These are phyloP conservation scores for Calvatia gigantea DNA, from an alignment of 768 basidiomycete species.

Conservation along the genomic window DNA sequence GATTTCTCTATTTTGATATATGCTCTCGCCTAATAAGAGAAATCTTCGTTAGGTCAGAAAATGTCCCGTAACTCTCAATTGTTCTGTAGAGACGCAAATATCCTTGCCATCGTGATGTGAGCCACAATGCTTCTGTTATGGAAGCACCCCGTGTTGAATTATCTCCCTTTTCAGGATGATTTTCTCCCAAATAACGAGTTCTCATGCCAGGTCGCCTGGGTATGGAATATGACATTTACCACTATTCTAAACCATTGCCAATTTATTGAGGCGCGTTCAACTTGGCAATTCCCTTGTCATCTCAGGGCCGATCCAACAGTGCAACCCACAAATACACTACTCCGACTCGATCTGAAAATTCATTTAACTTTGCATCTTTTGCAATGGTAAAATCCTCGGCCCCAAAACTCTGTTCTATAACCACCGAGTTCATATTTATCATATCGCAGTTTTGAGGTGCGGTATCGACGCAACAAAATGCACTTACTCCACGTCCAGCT, in stretches of 20 bases:
- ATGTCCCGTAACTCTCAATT: too few relatives aligned
- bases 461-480: not conserved
- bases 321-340: not conserved
- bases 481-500: too few relatives aligned
- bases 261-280: not conserved
- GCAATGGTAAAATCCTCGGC: not conserved
- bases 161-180: constrained; percentile 1
- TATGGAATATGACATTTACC: not conserved
- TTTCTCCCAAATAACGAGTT: not conserved
- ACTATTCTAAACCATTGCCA: not conserved
- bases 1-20: too few relatives aligned
- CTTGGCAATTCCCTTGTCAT: not conserved
- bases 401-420: not conserved
- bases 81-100: too few relatives aligned
- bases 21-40: too few relatives aligned
- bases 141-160: not conserved
- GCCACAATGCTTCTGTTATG: not conserved
- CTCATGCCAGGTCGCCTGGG: not conserved
- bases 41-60: too few relatives aligned
- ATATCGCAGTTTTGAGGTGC: not conserved
- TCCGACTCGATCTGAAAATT: constrained; percentile 7
- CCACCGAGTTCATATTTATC: not conserved
- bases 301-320: not conserved
- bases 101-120: not conserved
- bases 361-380: not conserved